A percentile compares a stretch with the other conserved stretches of the same genome.
These are phyloP conservation scores for Salvia rosmarinus DNA, from an alignment of 257 asterid species.

Conservation along the genomic window DNA sequence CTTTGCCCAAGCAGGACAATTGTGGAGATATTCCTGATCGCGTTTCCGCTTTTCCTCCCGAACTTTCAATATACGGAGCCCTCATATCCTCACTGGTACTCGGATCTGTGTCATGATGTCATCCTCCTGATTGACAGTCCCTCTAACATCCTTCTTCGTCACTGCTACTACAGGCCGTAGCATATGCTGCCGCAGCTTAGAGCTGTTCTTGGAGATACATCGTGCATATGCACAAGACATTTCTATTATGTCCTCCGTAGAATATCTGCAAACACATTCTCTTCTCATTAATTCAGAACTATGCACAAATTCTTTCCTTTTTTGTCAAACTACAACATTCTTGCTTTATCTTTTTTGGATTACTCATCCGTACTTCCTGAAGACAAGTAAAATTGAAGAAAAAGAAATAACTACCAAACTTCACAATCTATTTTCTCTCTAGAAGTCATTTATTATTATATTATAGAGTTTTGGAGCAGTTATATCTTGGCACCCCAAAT, in stretches of 20 bases:
- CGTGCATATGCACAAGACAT: constrained; percentile 38
- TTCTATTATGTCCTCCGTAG: constrained; percentile 35
- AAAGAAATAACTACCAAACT: not conserved
- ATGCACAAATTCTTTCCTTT: not conserved
- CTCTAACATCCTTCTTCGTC: constrained; percentile 40
- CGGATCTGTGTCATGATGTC: constrained; percentile 33
- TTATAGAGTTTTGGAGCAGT: too few relatives aligned
- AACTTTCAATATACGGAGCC: constrained; percentile 76
- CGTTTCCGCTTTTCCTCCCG: constrained; percentile 93
- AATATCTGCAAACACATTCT: constrained; percentile 33
- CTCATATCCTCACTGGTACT: constrained; percentile 54
- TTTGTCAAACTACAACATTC: not conserved
- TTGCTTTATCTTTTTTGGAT: not conserved
- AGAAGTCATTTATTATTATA: not conserved
- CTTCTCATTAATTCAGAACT: constrained; percentile 8
- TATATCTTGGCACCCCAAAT: too few relatives aligned
- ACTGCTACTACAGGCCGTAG: constrained; percentile 34
- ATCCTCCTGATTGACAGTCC: constrained; percentile 31
- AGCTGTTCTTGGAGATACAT: constrained; percentile 28
- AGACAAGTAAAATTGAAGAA: not conserved
- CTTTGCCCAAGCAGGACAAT: constrained; percentile 98
- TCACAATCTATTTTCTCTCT: not conserved
- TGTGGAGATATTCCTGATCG: constrained; percentile 65
- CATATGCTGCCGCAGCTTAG: constrained; percentile 32
- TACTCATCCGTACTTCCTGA: not conserved